Evolutionary conservation across 495 filamentous ascomycete genomes (phyloP), one percentile per base, ranked within the genome.

Genomic region (Penicillium soppii): DNA sequence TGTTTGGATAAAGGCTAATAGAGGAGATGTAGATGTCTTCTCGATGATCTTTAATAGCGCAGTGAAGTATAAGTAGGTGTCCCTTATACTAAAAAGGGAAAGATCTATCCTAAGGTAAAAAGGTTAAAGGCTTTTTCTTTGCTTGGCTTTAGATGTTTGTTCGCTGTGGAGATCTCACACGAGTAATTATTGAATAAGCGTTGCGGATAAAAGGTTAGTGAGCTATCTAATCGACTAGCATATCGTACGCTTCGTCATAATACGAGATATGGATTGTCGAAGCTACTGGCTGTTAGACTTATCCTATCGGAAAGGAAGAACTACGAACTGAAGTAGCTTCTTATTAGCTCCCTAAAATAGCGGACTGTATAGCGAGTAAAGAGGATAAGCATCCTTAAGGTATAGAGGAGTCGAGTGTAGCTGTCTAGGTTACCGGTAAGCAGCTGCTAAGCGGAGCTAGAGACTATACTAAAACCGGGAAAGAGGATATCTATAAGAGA

Each of bases 321-420:
- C 36, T 45, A 65, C 59, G 27, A 55, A 70, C 65, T 64, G 27
- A 68, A 68, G 56, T 66, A 56, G 43, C 52, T 60, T 46, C 56
- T 57, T 5, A 60, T 54, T 38, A 59, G 37, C 33, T 57, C 56
- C 58, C 26, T 44, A 37, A 62, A 2, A 54, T 65, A 56, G 48
- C 50, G 42, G 40, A 54, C 44, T 37, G 41, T 27, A 57, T 65
- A 59, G 37, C 56, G 53, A 42, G 58, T 46, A 25, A 67, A 57
- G 52, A 67, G 55, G 40, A 58, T 23, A 44, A 69, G 48, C 1
- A 66, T 39, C 25, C 54, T 56, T 3, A 53, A 65, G 27, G 52
- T 44, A 50, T 39, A 62, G 30, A 67, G 40, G 9, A 63, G 52
- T 26, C 36, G 47, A 53, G 51, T 41, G 19, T 48, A 60, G 57